These are phyloP conservation scores for Naganishia kalamii DNA, from an alignment of 768 basidiomycete genomes.

Conservation along the genomic window DNA sequence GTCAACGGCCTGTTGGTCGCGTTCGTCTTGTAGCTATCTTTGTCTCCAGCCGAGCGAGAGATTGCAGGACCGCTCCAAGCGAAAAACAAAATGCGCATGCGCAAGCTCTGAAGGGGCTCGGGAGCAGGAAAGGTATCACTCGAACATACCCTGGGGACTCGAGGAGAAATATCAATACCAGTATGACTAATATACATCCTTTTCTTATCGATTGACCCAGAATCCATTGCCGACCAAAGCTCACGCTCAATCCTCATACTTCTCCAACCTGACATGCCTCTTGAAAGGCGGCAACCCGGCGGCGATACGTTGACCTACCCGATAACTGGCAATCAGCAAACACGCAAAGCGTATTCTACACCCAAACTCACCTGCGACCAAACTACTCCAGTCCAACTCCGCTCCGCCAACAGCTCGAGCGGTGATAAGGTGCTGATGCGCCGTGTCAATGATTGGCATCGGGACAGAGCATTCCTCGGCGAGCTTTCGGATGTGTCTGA, in stretches of 20 bases:
- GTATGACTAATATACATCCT: too few species aligned
- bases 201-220: too few species aligned
- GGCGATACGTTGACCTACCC: slow-evolving; percentile 2
- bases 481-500: slow-evolving; percentile 57
- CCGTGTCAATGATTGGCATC: slow-evolving; percentile 49
- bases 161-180: too few species aligned
- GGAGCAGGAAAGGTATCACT: too few species aligned
- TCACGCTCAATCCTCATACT: neutral
- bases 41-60: too few species aligned
- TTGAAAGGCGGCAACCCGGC: slow-evolving; percentile 14
- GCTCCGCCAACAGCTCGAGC: slow-evolving; percentile 67
- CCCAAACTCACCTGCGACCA: slow-evolving; percentile 60
- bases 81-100: too few species aligned
- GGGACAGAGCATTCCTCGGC: slow-evolving; percentile 53
- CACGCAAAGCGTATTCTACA: neutral
- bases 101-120: too few species aligned
- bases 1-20: too few species aligned
- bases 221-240: neutral
- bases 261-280: slow-evolving; percentile 13
- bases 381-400: slow-evolving; percentile 71
- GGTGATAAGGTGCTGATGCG: slow-evolving; percentile 71
- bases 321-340: neutral
- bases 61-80: too few species aligned
- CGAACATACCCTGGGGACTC: too few species aligned
- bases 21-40: too few species aligned